phyloP scores from a whole-genome alignment of 176 grass and related monocot genomes.

The Ananas comosus region DNA sequence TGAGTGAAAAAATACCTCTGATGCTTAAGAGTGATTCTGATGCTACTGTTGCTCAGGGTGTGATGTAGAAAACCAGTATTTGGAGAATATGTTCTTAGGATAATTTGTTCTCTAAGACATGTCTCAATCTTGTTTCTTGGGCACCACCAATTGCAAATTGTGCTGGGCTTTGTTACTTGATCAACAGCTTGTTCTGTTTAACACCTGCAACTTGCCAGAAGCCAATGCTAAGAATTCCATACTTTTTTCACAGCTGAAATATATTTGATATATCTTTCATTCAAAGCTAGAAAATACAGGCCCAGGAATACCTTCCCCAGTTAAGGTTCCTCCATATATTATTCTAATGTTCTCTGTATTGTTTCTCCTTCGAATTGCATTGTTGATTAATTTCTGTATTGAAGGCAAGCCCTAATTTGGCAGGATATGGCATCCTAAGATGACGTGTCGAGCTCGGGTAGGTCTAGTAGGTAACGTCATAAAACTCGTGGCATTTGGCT shows the following conservation, averaged over 20 bases:
- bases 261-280: not conserved
- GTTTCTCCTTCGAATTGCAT: not conserved
- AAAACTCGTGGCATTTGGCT: no score
- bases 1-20: not conserved
- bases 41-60: not conserved
- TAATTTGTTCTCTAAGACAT: constrained; percentile 17
- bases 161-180: not conserved
- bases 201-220: not conserved
- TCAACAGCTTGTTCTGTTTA: not conserved
- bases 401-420: not conserved
- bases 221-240: not conserved
- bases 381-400: not conserved
- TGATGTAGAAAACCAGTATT: not conserved
- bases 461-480: no score
- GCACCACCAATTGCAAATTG: not conserved
- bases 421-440: no score
- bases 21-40: not conserved
- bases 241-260: not conserved
- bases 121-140: not conserved
- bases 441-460: no score
- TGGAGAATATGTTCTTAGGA: constrained; percentile 34
- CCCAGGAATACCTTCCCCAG: constrained; percentile 26
- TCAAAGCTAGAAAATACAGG: not conserved
- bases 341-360: constrained; percentile 9
- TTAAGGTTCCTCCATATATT: constrained; percentile 24